A percentile compares a stretch with the other conserved stretches of the same genome.
phyloP scores from a whole-genome alignment of 2,329 filamentous ascomycete species.

The Venturia oleaginea region DNA sequence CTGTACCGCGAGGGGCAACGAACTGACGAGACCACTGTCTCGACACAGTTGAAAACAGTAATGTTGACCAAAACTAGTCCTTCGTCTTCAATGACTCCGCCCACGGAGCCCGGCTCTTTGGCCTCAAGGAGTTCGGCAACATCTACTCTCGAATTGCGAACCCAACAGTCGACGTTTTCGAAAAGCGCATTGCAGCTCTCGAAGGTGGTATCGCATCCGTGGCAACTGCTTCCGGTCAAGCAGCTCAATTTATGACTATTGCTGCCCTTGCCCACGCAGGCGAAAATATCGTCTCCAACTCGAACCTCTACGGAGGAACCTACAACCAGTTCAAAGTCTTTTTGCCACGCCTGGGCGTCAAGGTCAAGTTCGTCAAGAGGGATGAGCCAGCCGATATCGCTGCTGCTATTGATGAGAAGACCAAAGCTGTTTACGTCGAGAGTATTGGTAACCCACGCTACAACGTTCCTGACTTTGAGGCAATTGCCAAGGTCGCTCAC shows the following conservation, averaged over 20 bases:
- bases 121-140: conserved; percentile 94
- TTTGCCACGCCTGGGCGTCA: conserved; percentile 76
- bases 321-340: conserved; percentile 97
- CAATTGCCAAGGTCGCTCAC: conserved; percentile 72
- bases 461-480: conserved; percentile 86
- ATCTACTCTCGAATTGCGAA: conserved; percentile 98
- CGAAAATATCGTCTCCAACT: conserved; percentile 88
- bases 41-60: not conserved
- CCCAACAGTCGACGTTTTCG: conserved; percentile 92
- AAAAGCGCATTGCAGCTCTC: conserved; percentile 90
- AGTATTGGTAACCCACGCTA: conserved; percentile 90
- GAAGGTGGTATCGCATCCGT: conserved; percentile 86
- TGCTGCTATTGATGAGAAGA: conserved; percentile 79
- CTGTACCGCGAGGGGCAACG: no score
- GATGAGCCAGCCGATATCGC: conserved; percentile 73
- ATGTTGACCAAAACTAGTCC: conserved; percentile 45
- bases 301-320: conserved; percentile 82
- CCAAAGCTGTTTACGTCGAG: conserved; percentile 87
- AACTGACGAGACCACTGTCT: no score
- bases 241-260: conserved; percentile 87
- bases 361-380: conserved; percentile 77
- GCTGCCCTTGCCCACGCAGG: conserved; percentile 74
- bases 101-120: conserved; percentile 88
- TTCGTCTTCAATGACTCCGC: conserved; percentile 93
- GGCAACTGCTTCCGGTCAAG: conserved; percentile 76